These are phyloP conservation scores for Cystobasidium tubakii DNA, from an alignment of 768 basidiomycete species.

Conservation along the genomic window DNA sequence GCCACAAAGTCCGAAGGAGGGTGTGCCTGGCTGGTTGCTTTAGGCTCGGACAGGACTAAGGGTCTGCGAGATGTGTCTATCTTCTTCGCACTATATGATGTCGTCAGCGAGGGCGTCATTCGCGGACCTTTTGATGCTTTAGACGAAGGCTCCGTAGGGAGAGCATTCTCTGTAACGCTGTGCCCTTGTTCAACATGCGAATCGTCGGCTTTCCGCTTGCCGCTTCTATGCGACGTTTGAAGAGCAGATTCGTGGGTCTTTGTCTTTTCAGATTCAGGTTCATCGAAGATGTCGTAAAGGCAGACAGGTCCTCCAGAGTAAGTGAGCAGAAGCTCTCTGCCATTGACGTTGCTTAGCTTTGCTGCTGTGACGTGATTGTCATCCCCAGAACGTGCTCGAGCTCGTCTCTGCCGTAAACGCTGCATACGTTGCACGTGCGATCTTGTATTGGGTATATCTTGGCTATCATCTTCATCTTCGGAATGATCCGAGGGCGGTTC, in stretches of 20 bases:
- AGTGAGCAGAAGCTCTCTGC: constrained; percentile 41
- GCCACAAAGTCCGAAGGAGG: constrained; percentile 4
- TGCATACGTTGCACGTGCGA: not conserved
- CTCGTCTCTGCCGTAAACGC: constrained; percentile 5
- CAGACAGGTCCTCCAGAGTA: constrained; percentile 41
- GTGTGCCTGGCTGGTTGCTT: not conserved
- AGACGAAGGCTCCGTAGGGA: no score
- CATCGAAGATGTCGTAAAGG: constrained; percentile 42
- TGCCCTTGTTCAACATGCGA: not conserved
- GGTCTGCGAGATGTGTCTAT: not conserved
- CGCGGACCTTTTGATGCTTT: not conserved
- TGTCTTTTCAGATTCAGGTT: not conserved
- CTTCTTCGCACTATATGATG: no score
- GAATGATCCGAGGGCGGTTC: not conserved
- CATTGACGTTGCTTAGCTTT: constrained; percentile 37
- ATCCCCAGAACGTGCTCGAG: not conserved
- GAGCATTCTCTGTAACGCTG: not conserved
- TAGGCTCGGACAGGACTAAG: not conserved
- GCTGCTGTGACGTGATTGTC: constrained; percentile 41
- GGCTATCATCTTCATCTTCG: constrained; percentile 6
- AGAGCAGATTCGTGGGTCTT: not conserved
- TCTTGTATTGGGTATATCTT: not conserved
- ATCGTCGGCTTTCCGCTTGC: not conserved
- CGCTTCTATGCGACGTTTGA: not conserved
- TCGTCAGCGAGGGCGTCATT: not conserved